Percentiles rank a stretch among this genome's conserved stretches.
These are phyloP conservation scores for Phaeomoniella chlamydospora DNA, from an alignment of 2,329 filamentous ascomycete genomes.

Conservation along the genomic window DNA sequence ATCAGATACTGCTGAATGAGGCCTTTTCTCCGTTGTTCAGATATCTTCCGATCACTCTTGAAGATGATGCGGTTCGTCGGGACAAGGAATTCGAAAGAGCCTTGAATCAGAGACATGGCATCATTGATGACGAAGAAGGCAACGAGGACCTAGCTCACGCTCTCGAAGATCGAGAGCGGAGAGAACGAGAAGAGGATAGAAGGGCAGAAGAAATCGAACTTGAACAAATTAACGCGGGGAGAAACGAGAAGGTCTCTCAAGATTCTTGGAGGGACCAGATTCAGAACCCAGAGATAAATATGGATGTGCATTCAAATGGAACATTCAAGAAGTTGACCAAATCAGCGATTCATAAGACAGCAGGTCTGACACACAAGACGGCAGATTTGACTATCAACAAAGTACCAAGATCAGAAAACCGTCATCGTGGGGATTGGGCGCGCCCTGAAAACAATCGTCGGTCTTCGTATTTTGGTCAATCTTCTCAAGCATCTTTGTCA, in stretches of 20 bases:
- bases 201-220: conserved; percentile 35
- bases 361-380: conserved; percentile 9
- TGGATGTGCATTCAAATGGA: conserved; percentile 10
- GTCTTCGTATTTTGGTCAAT: conserved; percentile 23
- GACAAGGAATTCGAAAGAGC: conserved; percentile 77
- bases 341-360: conserved; percentile 3
- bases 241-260: conserved; percentile 8
- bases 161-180: conserved; percentile 28
- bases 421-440: conserved; percentile 18
- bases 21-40: conserved; percentile 76
- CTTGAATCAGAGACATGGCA: conserved; percentile 55
- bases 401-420: conserved; percentile 4
- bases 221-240: conserved; percentile 17
- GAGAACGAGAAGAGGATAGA: conserved; percentile 21
- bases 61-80: conserved; percentile 84
- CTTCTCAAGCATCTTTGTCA: background rate
- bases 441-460: conserved; percentile 23
- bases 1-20: conserved; percentile 65
- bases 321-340: conserved; percentile 5
- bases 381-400: conserved; percentile 8
- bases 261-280: conserved; percentile 7
- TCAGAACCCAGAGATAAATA: conserved; percentile 13
- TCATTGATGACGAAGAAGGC: conserved; percentile 38
- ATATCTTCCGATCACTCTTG: conserved; percentile 85
- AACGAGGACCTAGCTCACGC: conserved; percentile 29